Percentiles rank a stretch among this genome's conserved stretches.
These are phyloP conservation scores for Cytospora mali DNA, from an alignment of 2,329 filamentous ascomycete species.

Conservation along the genomic window DNA sequence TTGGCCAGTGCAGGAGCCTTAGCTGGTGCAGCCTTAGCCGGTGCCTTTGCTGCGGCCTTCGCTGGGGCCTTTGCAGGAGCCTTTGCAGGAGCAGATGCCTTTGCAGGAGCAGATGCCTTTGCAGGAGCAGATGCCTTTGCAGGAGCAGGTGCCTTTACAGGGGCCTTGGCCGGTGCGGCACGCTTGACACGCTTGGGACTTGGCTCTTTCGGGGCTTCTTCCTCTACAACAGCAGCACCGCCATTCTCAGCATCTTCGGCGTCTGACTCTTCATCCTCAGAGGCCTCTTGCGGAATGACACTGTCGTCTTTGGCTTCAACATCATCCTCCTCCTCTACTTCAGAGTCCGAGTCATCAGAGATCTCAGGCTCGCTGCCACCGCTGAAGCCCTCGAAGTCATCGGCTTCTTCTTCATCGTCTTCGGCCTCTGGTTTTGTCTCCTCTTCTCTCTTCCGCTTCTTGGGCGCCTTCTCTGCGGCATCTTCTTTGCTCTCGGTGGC, in stretches of 20 bases:
- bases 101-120: no score
- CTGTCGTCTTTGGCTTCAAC: slow-evolving; percentile 41
- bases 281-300: no score
- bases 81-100: no score
- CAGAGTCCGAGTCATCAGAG: slow-evolving; percentile 30
- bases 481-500: slow-evolving; percentile 64
- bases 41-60: not conserved
- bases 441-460: slow-evolving; percentile 66
- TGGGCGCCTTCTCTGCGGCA: slow-evolving; percentile 35
- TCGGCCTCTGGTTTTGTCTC: slow-evolving; percentile 22
- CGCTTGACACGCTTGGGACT: not conserved
- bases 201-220: not conserved
- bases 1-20: not conserved
- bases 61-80: no score
- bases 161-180: not conserved
- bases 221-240: slow-evolving; percentile 19
- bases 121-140: not conserved
- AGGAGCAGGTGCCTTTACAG: not conserved
- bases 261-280: slow-evolving; percentile 24
- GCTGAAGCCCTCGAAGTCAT: slow-evolving; percentile 52
- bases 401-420: slow-evolving; percentile 36
- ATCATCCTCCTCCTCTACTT: slow-evolving; percentile 31
- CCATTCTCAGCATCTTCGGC: slow-evolving; percentile 14
- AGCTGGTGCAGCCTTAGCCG: not conserved
- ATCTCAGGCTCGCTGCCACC: slow-evolving; percentile 44